Evolutionary conservation across 768 basidiomycete genomes (phyloP), one percentile per base, ranked within the genome.

Genomic region (Calocera viscosa): DNA sequence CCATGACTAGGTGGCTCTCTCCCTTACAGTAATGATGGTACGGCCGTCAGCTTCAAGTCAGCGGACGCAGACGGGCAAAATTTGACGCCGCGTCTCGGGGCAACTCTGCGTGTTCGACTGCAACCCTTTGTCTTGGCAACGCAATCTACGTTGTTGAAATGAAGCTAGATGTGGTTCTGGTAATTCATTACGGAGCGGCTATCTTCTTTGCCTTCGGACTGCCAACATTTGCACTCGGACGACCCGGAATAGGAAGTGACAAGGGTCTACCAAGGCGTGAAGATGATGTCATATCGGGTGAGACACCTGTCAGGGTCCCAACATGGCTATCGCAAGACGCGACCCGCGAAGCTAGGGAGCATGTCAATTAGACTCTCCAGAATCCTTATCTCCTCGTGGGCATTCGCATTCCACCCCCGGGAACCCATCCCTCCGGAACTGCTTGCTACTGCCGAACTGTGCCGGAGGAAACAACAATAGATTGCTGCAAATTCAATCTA

Each of bases 331-430:
- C 53, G 53, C 53, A 32, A 60, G 14, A 10, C 53, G 26, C 26
- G 30, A 16, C 30, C 53, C 53, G 30, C 53, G 53, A 60, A 60
- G 53, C 5, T 26, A 7, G 30, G 53, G 14, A 60, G 53, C 30
- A 7, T 19, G 30, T 60, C 53, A 32, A 60, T 28, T 60, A 60
- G 53, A 60, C 53, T 60, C 53, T 19, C 53, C 14, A 30, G 10
- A 28, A 22, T 60, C 14, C 53, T 60, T 60, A 60, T 60, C 53
- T 60, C 53, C 53, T 60, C 53, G 53, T 60, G 53, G 11, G 14
- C 24, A 5, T 12, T 26, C 53, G 53, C 30, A 26, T 7, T 7
- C 24, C 53, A 10, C 30, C 14, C 30, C 26, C 26, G 26, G 24
- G 2, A 26, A 19, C 5, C 5, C 30, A 32, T 19, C 53, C 30